phyloP scores from a whole-genome alignment of 345 rosid genomes.

The Citrus medica region DNA sequence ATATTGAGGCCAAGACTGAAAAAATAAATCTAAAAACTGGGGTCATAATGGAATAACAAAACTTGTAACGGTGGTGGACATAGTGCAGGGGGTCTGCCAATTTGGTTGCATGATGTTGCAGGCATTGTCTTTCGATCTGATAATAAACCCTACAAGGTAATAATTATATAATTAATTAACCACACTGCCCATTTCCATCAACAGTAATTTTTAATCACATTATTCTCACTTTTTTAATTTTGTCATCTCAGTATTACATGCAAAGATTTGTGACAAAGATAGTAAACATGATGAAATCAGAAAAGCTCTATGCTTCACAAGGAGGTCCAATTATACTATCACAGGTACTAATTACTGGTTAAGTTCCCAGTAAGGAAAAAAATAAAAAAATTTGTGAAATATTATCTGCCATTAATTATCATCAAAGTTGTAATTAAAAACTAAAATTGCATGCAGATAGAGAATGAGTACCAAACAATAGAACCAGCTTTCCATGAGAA shows the following conservation, averaged over 20 bases:
- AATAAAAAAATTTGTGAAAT: no score
- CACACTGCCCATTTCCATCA: no score
- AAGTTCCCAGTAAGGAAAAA: no score
- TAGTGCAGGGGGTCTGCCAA: slow-evolving; percentile 48
- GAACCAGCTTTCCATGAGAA: slow-evolving; percentile 43
- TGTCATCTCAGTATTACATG: slow-evolving; percentile 42
- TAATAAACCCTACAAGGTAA: slow-evolving; percentile 55
- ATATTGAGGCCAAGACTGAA: no score
- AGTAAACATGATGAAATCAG: slow-evolving; percentile 49
- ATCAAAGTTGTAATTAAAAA: no score
- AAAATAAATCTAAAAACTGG: no score
- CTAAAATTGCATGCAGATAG: slow-evolving; percentile 39
- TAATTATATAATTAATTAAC: no score
- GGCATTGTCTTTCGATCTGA: slow-evolving; percentile 52
- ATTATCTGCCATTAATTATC: no score
- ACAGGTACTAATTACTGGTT: slow-evolving; percentile 33
- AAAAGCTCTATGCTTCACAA: slow-evolving; percentile 58
- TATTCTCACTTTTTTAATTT: not conserved
- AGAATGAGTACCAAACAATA: slow-evolving; percentile 65
- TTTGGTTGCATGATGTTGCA: slow-evolving; percentile 55
- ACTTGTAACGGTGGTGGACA: not conserved
- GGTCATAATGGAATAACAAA: not conserved
- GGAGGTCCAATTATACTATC: slow-evolving; percentile 74
- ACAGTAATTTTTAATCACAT: no score
- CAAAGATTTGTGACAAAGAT: slow-evolving; percentile 39